phyloP scores from a whole-genome alignment of 2,329 filamentous ascomycete genomes.

The Clonostachys chloroleuca region DNA sequence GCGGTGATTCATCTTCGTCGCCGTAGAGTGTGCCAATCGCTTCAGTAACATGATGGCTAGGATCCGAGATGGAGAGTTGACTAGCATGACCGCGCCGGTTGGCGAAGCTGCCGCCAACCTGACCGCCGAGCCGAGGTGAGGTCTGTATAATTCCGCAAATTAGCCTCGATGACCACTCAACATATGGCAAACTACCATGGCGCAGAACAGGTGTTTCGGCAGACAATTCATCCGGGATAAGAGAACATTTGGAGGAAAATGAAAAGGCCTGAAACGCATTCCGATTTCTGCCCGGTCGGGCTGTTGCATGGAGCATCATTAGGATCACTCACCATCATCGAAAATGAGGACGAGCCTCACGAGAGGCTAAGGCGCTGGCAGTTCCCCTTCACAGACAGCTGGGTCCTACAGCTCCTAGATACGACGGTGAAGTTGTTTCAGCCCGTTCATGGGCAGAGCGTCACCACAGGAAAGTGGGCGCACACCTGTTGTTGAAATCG shows the following conservation, averaged over 20 bases:
- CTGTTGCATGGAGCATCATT: slow-evolving; percentile 1
- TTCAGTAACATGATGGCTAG: slow-evolving; percentile 90
- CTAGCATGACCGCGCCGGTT: slow-evolving; percentile 54
- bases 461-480: slow-evolving; percentile 15
- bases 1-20: slow-evolving; percentile 47
- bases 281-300: not conserved
- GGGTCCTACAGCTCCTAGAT: slow-evolving; percentile 1
- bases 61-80: slow-evolving; percentile 72
- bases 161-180: not conserved
- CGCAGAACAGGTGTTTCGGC: not conserved
- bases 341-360: slow-evolving; percentile 28
- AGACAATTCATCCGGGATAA: not conserved
- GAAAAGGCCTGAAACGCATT: not conserved
- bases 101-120: slow-evolving; percentile 52
- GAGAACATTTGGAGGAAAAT: not conserved
- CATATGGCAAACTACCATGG: not conserved
- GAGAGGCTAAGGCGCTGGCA: slow-evolving; percentile 25
- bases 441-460: slow-evolving; percentile 19
- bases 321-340: slow-evolving; percentile 42
- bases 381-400: slow-evolving; percentile 11
- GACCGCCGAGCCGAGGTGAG: slow-evolving; percentile 51
- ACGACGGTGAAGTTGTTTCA: slow-evolving; percentile 10
- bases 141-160: slow-evolving; percentile 33
- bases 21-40: slow-evolving; percentile 89
- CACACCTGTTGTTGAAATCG: slow-evolving; percentile 1